Percentiles rank a stretch among this genome's conserved stretches.
Conservation (phyloP, 257 asterid genomes). For the Nicotiana obtusifolia region DNA sequence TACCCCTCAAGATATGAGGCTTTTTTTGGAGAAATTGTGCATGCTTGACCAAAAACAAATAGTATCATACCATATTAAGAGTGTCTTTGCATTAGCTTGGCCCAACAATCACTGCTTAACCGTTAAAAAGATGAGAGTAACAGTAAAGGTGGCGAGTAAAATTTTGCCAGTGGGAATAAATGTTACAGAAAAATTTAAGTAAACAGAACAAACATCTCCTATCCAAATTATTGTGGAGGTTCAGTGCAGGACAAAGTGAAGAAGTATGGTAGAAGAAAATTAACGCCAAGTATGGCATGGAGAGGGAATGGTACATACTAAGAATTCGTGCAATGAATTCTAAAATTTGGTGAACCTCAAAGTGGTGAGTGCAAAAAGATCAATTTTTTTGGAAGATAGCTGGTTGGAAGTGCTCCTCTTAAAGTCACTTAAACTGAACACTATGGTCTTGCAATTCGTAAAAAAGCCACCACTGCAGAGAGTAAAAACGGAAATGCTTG, state of each 20-base stretch:
- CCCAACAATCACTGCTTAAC: neutral
- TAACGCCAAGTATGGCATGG: neutral
- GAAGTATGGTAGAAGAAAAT: neutral
- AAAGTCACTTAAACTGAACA: neutral
- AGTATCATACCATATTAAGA: neutral
- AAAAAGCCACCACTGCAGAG: neutral
- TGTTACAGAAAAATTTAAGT: neutral
- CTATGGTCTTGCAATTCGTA: neutral
- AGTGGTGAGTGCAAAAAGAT: neutral
- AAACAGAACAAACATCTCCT: neutral
- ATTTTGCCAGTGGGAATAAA: neutral
- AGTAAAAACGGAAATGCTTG: neutral
- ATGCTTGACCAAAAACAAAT: neutral
- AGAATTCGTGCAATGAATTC: neutral
- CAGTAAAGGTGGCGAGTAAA: neutral
- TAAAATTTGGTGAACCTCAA: neutral
- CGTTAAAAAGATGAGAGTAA: neutral
- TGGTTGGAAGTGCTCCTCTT: neutral
- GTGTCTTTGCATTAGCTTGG: neutral
- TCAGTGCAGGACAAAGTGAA: neutral
- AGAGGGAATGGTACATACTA: neutral
- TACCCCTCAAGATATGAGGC: neutral
- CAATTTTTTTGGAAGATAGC: neutral
- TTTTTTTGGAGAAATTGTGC: neutral
- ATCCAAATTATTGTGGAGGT: neutral